Base-by-base conservation (phyloP, 2,329 filamentous ascomycete species). In the Aspergillus melleus region DNA sequence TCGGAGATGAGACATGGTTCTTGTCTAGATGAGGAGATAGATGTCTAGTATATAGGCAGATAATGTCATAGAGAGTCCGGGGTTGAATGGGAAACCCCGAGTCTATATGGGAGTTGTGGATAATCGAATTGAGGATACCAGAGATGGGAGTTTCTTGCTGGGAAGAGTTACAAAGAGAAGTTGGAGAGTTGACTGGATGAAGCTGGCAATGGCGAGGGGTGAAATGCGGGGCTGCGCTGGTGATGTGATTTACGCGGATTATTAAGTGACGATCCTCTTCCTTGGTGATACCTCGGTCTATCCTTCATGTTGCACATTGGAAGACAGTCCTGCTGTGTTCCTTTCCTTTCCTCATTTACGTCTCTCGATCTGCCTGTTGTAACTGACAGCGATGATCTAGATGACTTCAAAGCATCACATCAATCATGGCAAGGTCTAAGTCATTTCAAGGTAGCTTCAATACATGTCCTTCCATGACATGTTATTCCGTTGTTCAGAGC, bases 1-100 rank as follows among this genome's bases (percentile, higher is more conserved):
- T 54, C 73, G 64, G 0, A 75, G 61, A 47, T 73, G 61, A 6
- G 73, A 68, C 73, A 75, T 75, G 12, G 22, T 63, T 62, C 22
- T 2, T 9, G 11, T 42, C 42, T 42, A 42, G 57, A 32, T 58
- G n/a, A 30, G 11, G 22, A 22, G 22, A 24, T 32, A 4, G 22
- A 11, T 12, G 10, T 24, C 20, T 32, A n/a, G 30, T 29, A 44
- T 19, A 19, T 49, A 19, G 6, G 29, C n/a, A 32, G 26, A 30
- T 19, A 9, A 19, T 5, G n/a, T 36, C 6, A n/a, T 20, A 32
- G n/a, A 32, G 50, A 20, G 2, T 12, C 2, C 32, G 32, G 32
- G 32, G 32, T 36, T 12, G 12, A 12, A 42, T 42, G 6, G 36
- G 16, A 42, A 42, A n/a, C 4, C n/a, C 14, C 16, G 16, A 42